Base-by-base conservation (phyloP, 75 land plant species). In the Picea sitchensis region DNA sequence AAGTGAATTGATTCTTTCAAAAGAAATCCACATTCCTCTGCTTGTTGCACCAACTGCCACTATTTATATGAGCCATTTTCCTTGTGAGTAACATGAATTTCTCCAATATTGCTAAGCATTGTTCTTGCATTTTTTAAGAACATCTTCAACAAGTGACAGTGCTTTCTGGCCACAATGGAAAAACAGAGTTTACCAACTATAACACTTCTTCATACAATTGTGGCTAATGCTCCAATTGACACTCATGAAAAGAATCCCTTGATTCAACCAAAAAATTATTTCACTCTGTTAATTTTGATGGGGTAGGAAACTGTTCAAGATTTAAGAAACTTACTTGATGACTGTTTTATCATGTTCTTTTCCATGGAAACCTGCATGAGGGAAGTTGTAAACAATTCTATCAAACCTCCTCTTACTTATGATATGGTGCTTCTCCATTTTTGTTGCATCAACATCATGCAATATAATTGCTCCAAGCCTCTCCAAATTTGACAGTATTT, bases 321-420 rank as follows among this genome's bases (percentile, higher is more conserved):
- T 36, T 36, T 36, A 36, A 36, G 38, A 36, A 36, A 1, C 38
- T 87, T 47, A 78, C 81, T 69, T 30, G 62, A 85, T 81, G 56
- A 73, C 77, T 5, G 26, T 64, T 18, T 31, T 57, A 47, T 73
- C 63, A 18, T 62, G 69, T 21, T 83, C 90, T 6, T 61, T 60
- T 15, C 56, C 77, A n/a, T 26, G 59, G 32, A 88, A 85, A 13
- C 89, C 89, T 14, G 81, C 88, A 77, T 87, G 89, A 15, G 88
- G 90, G 56, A 87, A 83, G 75, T 91, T 91, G 80, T 69, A 87
- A 59, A 87, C 79, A 56, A 90, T 80, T 31, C 82, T 75, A 77
- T 90, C 76, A 65, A 90, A 90, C 38, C 76, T 80, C 58, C 61
- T 71, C 2, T 67, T 77, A 14, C 30, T 69, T 61, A 84, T 79